These are phyloP conservation scores for Chaetoceros muelleri DNA, from an alignment of 108 stramenopile species.

Conservation along the genomic window DNA sequence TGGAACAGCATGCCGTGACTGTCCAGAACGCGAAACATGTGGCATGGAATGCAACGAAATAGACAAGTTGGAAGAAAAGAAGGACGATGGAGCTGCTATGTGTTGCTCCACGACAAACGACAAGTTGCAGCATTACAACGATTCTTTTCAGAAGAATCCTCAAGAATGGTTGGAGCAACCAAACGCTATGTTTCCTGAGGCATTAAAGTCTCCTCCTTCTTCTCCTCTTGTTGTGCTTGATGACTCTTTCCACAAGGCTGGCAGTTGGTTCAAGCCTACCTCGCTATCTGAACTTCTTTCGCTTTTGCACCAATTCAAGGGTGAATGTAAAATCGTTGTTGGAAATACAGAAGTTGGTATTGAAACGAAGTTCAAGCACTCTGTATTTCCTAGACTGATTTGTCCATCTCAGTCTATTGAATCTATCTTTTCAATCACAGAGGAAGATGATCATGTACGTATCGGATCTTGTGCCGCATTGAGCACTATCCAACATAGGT, in stretches of 20 bases:
- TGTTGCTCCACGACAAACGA: conserved; percentile 39
- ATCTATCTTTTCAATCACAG: conserved; percentile 35
- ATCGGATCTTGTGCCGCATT: conserved; percentile 68
- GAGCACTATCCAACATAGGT: conserved; percentile 50
- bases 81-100: conserved; percentile 5
- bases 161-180: conserved; percentile 53
- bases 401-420: conserved; percentile 46
- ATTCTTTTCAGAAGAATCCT: conserved; percentile 15
- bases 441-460: conserved; percentile 11
- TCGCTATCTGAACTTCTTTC: conserved; percentile 60
- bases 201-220: conserved; percentile 23
- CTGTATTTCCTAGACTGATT: conserved; percentile 56
- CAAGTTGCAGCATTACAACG: conserved; percentile 38
- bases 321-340: conserved; percentile 79
- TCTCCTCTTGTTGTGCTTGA: conserved; percentile 55
- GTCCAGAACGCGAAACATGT: conserved; percentile 61
- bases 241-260: conserved; percentile 41
- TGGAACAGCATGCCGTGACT: conserved; percentile 60
- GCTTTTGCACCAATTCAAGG: conserved; percentile 51
- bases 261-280: conserved; percentile 85
- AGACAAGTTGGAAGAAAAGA: conserved; percentile 23
- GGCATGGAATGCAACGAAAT: conserved; percentile 58
- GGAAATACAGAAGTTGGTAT: conserved; percentile 94
- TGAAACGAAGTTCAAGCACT: conserved; percentile 78
- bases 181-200: conserved; percentile 57